A percentile compares a stretch with the other conserved stretches of the same genome.
phyloP scores from a whole-genome alignment of 352 stramenopile species.

The Phytophthora tubulina region DNA sequence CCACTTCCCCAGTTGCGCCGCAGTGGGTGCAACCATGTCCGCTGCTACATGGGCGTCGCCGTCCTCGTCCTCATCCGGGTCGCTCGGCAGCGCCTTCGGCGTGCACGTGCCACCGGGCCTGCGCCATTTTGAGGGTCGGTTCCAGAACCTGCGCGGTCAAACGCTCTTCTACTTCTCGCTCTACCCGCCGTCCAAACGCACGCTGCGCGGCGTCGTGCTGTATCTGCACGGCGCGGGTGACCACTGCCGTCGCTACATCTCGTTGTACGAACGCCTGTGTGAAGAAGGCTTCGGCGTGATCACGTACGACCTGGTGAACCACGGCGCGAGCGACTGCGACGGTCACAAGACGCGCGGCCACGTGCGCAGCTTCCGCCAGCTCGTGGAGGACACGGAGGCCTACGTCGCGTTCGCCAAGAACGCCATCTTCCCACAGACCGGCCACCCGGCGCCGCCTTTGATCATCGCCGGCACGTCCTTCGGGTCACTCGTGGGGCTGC shows the following conservation, averaged over 20 bases:
- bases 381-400: conserved; percentile 58
- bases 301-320: conserved; percentile 54
- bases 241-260: conserved; percentile 52
- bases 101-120: conserved; percentile 42
- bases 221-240: conserved; percentile 56
- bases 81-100: conserved; percentile 24
- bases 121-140: conserved; percentile 40
- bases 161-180: conserved; percentile 50
- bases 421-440: conserved; percentile 36
- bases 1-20: background rate
- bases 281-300: conserved; percentile 50
- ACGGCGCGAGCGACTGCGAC: conserved; percentile 53
- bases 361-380: conserved; percentile 45
- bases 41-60: conserved; percentile 15
- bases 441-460: conserved; percentile 33
- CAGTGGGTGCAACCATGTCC: conserved; percentile 11
- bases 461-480: conserved; percentile 71
- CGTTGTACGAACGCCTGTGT: conserved; percentile 54
- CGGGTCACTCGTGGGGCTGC: conserved; percentile 58
- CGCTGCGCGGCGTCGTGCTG: conserved; percentile 51
- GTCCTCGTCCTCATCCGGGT: conserved; percentile 22
- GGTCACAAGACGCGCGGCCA: conserved; percentile 43
- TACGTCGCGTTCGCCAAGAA: conserved; percentile 50
- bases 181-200: conserved; percentile 30
- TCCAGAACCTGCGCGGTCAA: conserved; percentile 47